Percentiles rank a stretch among this genome's conserved stretches.
Evolutionary conservation across 768 basidiomycete species (phyloP).

Genomic region (Pisolithus tinctorius): DNA sequence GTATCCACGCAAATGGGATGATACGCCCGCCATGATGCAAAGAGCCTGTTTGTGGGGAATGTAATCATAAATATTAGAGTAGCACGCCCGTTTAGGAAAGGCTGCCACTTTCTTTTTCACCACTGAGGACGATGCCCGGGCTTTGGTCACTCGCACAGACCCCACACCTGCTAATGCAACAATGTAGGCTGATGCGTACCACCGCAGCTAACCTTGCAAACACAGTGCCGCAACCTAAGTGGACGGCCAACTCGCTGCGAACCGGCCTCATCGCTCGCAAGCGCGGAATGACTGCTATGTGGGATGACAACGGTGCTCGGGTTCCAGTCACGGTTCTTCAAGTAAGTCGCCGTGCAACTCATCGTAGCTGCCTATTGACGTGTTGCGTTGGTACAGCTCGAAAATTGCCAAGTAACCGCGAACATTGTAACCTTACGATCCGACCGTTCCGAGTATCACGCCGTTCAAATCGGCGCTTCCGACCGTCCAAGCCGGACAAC

Average conservation of each 20-base stretch:
- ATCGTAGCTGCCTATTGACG: slow-evolving; percentile 1
- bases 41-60: too few species aligned
- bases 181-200: slow-evolving; percentile 38
- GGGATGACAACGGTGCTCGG: slow-evolving; percentile 84
- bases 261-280: slow-evolving; percentile 93
- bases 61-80: too few species aligned
- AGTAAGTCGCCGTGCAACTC: slow-evolving; percentile 37
- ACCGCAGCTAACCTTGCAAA: slow-evolving; percentile 30
- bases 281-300: slow-evolving; percentile 91
- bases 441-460: slow-evolving; percentile 73
- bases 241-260: slow-evolving; percentile 79
- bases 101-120: slow-evolving; percentile 10
- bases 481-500: slow-evolving; percentile 68
- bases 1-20: too few species aligned
- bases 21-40: too few species aligned
- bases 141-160: slow-evolving; percentile 41
- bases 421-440: slow-evolving; percentile 61
- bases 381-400: slow-evolving; percentile 44
- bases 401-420: slow-evolving; percentile 85
- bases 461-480: slow-evolving; percentile 88
- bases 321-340: slow-evolving; percentile 93
- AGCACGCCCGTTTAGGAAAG: slow-evolving; percentile 9
- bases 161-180: slow-evolving; percentile 26
- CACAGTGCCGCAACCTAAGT: slow-evolving; percentile 41
- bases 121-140: slow-evolving; percentile 39